Evolutionary conservation across 441 rosid species (phyloP), one percentile per base, ranked within the genome.

Genomic region (Erysimum pusillum): DNA sequence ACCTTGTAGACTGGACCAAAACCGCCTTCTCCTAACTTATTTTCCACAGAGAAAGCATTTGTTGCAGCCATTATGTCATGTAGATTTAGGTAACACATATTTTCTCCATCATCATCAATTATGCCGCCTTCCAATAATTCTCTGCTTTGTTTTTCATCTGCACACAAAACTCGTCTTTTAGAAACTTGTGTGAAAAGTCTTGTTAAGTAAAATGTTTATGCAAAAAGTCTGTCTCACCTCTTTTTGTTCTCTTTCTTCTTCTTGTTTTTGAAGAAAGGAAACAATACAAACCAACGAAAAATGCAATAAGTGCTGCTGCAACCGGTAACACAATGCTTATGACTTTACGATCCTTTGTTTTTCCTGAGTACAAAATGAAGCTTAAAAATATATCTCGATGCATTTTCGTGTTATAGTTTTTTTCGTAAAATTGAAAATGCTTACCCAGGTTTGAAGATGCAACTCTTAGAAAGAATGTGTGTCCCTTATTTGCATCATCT

Each of bases 1-100:
- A 72, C 76, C 70, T 63, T 73, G n/a, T 63, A 73, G 7, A 73
- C 69, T 0, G 76, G 69, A 52, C 69, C 76, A 62, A 72, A 72
- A 38, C 76, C 75, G 2, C 75, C 75, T 71, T 71, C 58, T 46
- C 75, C 67, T 46, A 71, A 22, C 13, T 60, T 71, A 35, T 52
- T 72, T 7, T 62, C 76, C 14, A 38, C 42, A 0, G 69, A 62
- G 22, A 72, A 62, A 15, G 7, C 6, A 72, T 72, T 63, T 15
- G 69, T 72, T 28, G 76, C 69, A 62, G 49, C n/a, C 34, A 49
- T 61, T 36, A 60, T 72, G 10, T 49, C 53, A 48, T 7, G 7
- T 0, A 72, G 4, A 15, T 14, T 72, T 11, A 72, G 1, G 32
- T 34, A 1, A 32, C 35, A 31, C n/a, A 49, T 41, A 0, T 62